These are phyloP conservation scores for Trichophyton benhamiae DNA, from an alignment of 2,329 filamentous ascomycete species.

Conservation along the genomic window DNA sequence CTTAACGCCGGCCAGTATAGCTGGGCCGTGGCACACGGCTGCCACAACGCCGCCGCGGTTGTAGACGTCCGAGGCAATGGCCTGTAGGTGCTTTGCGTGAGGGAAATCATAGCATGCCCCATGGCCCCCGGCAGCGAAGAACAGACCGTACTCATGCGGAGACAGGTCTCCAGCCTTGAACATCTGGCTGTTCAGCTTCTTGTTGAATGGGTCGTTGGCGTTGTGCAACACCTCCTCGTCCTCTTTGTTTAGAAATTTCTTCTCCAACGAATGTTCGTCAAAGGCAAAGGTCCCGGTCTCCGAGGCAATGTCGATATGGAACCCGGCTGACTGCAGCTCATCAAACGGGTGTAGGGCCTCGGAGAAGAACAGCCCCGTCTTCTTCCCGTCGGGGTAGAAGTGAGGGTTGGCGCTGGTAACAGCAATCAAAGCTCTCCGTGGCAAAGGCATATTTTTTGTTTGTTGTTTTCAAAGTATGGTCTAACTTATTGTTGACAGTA, in stretches of 20 bases:
- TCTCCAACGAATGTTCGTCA: constrained; percentile 33
- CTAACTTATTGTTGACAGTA: not conserved
- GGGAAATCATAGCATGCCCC: constrained; percentile 38
- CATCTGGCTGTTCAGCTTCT: constrained; percentile 31
- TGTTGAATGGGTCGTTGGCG: constrained; percentile 30
- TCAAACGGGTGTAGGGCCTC: constrained; percentile 14
- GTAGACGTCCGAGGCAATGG: constrained; percentile 32
- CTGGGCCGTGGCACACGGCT: constrained; percentile 31
- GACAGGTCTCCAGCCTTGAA: constrained; percentile 15
- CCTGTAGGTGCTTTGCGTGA: constrained; percentile 30
- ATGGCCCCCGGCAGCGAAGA: constrained; percentile 21
- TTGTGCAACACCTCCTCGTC: constrained; percentile 31
- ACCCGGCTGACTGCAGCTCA: constrained; percentile 26
- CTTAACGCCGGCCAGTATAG: constrained; percentile 25
- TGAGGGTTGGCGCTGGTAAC: constrained; percentile 19
- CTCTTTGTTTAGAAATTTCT: constrained; percentile 28
- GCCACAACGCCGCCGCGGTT: constrained; percentile 31
- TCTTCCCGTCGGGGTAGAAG: constrained; percentile 19
- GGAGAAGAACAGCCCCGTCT: constrained; percentile 16
- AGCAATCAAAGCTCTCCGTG: constrained; percentile 14
- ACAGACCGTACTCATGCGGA: constrained; percentile 14
- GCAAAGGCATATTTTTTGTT: constrained; percentile 6
- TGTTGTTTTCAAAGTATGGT: not conserved
- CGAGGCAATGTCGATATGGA: constrained; percentile 37
- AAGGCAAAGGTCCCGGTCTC: constrained; percentile 33